Percentiles rank a stretch among this genome's conserved stretches.
Evolutionary conservation across 2,329 filamentous ascomycete genomes (phyloP).

Genomic region (Lasiodiplodia theobromae): DNA sequence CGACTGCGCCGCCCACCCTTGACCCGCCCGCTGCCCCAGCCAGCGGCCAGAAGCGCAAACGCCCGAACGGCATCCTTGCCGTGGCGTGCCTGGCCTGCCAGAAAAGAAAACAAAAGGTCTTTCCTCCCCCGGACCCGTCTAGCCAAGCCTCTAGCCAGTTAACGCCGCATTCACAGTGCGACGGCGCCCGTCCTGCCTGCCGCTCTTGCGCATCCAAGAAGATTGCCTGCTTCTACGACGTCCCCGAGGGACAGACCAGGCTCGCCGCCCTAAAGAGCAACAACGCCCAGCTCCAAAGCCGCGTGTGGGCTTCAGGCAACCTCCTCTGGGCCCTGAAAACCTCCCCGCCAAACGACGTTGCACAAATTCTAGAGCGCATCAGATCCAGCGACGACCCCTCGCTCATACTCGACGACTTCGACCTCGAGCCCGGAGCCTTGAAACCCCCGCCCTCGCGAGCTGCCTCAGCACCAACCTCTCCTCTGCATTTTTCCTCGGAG

Average conservation of each 20-base stretch:
- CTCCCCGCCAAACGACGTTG: slow-evolving; percentile 31
- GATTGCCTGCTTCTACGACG: slow-evolving; percentile 1
- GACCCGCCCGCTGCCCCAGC: not conserved
- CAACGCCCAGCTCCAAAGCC: slow-evolving; percentile 2
- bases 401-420: not conserved
- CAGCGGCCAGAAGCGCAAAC: slow-evolving; percentile 1
- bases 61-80: slow-evolving; percentile 17
- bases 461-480: too few species aligned
- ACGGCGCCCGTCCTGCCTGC: slow-evolving; percentile 5
- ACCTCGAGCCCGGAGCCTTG: not conserved
- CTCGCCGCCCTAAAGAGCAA: slow-evolving; percentile 4
- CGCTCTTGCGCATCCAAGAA: slow-evolving; percentile 9
- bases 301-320: slow-evolving; percentile 23
- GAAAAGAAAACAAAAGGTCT: slow-evolving; percentile 21
- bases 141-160: not conserved
- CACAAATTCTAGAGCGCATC: slow-evolving; percentile 30
- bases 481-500: too few species aligned
- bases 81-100: slow-evolving; percentile 16
- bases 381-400: slow-evolving; percentile 11
- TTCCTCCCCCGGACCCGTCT: not conserved
- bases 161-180: not conserved
- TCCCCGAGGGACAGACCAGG: slow-evolving; percentile 22
- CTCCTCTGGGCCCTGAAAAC: slow-evolving; percentile 35
- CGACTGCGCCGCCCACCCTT: too few species aligned
- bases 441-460: not conserved